Percentiles rank a stretch among this genome's conserved stretches.
These are phyloP conservation scores for Sechiopsis laciniata DNA, from an alignment of 306 rosid genomes.

Conservation along the genomic window DNA sequence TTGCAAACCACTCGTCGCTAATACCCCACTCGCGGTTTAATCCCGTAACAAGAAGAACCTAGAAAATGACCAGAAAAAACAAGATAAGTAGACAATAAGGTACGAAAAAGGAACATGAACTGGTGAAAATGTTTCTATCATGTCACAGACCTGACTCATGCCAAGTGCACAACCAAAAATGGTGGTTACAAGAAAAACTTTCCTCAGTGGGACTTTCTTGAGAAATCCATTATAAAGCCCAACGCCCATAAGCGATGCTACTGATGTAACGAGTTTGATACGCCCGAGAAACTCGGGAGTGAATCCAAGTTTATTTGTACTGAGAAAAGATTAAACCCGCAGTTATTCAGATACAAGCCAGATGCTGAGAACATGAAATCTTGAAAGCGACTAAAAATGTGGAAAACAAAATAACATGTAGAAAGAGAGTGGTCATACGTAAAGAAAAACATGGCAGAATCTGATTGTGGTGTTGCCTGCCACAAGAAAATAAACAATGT, in stretches of 20 bases:
- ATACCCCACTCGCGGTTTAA: slow-evolving; percentile 73
- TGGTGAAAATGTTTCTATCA: slow-evolving; percentile 8
- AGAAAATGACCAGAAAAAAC: slow-evolving; percentile 1
- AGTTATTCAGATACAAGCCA: background rate
- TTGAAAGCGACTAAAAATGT: background rate
- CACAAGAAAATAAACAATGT: slow-evolving; percentile 88
- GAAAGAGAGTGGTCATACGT: slow-evolving; percentile 52
- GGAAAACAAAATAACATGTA: slow-evolving; percentile 25
- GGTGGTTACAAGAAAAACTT: slow-evolving; percentile 76
- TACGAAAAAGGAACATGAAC: background rate
- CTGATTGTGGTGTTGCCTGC: slow-evolving; percentile 99
- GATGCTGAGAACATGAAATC: slow-evolving; percentile 1
- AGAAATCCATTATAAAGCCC: slow-evolving; percentile 90
- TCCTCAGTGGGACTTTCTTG: slow-evolving; percentile 69
- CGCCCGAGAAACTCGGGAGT: slow-evolving; percentile 91
- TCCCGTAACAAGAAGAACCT: slow-evolving; percentile 89
- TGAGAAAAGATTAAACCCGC: slow-evolving; percentile 32
- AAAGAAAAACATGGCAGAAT: slow-evolving; percentile 95
- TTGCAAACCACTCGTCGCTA: slow-evolving; percentile 94
- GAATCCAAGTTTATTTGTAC: slow-evolving; percentile 91
- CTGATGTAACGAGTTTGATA: slow-evolving; percentile 88
- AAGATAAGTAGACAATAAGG: background rate
- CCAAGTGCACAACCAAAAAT: slow-evolving; percentile 74
- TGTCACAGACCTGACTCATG: slow-evolving; percentile 73
- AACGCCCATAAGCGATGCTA: slow-evolving; percentile 88